Conservation (phyloP, 257 asterid genomes). For the Solanum sparsipilum region DNA sequence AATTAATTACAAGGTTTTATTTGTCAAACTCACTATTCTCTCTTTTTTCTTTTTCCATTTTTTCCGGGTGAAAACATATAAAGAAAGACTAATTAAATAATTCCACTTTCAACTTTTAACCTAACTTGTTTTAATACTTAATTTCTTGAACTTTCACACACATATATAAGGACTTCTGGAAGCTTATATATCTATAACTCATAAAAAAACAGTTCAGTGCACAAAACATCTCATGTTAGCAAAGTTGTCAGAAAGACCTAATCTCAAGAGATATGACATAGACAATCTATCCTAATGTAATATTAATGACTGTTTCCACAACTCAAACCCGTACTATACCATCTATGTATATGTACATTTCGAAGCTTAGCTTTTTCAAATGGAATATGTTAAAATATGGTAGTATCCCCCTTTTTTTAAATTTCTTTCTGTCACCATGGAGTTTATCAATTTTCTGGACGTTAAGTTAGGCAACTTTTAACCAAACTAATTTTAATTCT, state of each 20-base stretch:
- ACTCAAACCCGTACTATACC: accelerated
- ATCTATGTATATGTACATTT: background rate
- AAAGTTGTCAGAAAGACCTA: accelerated
- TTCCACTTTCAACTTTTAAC: background rate
- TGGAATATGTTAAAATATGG: background rate
- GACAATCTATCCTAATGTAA: background rate
- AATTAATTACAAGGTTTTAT: background rate
- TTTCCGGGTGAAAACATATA: background rate
- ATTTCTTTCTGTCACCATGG: too few relatives aligned
- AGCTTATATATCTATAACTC: background rate
- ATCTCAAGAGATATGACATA: accelerated
- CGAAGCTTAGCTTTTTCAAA: background rate
- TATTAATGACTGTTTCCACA: background rate
- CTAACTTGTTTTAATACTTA: background rate
- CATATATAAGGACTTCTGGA: background rate
- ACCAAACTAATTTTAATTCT: background rate
- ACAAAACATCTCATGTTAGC: background rate
- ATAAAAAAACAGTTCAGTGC: background rate
- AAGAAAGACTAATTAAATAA: background rate
- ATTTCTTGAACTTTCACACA: background rate
- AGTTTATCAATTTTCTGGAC: background rate
- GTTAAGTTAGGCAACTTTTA: background rate
- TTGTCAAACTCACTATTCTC: background rate
- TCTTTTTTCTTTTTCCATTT: background rate
- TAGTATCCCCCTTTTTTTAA: background rate